Base-by-base conservation (phyloP, 75 land plant species). In the Pinus albicaulis region DNA sequence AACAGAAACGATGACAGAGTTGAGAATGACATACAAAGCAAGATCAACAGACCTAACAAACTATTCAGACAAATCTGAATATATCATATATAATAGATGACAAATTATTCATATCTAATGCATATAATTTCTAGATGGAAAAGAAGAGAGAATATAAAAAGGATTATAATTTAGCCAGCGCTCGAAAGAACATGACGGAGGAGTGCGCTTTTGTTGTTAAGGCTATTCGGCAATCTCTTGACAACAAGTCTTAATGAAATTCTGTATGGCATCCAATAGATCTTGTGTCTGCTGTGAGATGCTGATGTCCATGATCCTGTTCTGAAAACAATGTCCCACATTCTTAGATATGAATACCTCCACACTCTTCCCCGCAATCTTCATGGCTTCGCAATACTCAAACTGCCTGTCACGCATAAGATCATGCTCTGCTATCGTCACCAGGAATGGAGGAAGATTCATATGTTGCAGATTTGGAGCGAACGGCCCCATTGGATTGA, bases 361-460 rank as follows among this genome's bases (percentile, higher is more conserved):
- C 61, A 89, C 84, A 22, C 83, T 81, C 57, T 86, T 83, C 24
- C 76, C 76, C 1, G 84, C 85, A 76, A 57, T 74, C 75, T 80
- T 79, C 88, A 86, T 79, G 61, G 91, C 91, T 75, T 83, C 86
- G 19, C 65, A 78, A 74, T 81, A 89, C 86, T 89, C 91, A 80
- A 89, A 71, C 26, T 86, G 77, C 24, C 86, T 83, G 77, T 89
- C 91, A 60, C 34, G 28, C 16, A 89, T 58, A 82, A 89, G 59
- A 74, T 89, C 91, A 48, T 71, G 58, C 58, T 86, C 91, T 36
- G 91, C 91, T 76, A 89, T 76, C 59, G 76, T 79, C 57, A 86
- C 79, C 81, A 89, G 31, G 12, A 81, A 20, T 23, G 87, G 82
- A 73, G 91, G 88, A 78, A 85, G 60, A 19, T 65, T 59, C 62